A percentile compares a stretch with the other conserved stretches of the same genome.
phyloP scores from a whole-genome alignment of 495 filamentous ascomycete species.

The Choiromyces venosus region DNA sequence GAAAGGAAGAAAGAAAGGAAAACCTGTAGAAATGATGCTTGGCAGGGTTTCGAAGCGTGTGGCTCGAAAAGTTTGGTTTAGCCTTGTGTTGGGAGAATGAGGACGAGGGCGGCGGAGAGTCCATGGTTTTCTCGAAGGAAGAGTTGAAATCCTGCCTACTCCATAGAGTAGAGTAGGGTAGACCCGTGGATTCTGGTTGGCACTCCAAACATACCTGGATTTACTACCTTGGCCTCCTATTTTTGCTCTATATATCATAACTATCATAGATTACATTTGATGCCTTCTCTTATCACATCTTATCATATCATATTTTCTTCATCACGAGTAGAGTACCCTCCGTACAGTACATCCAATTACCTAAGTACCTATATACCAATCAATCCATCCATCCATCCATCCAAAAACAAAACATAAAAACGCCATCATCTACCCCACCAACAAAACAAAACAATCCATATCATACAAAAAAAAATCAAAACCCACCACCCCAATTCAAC shows the following conservation, averaged over 20 bases:
- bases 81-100: background rate
- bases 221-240: background rate
- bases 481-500: background rate
- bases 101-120: no score
- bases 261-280: background rate
- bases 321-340: no score
- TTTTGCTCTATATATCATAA: background rate
- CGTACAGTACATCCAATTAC: background rate
- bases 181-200: background rate
- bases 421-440: background rate
- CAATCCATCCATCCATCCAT: background rate
- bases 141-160: no score
- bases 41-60: background rate
- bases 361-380: background rate
- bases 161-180: no score
- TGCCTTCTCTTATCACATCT: no score
- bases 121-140: no score
- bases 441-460: no score
- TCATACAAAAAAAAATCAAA: background rate
- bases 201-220: background rate
- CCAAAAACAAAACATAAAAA: background rate
- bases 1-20: background rate
- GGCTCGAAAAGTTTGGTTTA: background rate
- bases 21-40: background rate
- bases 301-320: background rate